Base-by-base conservation (phyloP, 2,329 filamentous ascomycete genomes). In the Calonectria honghensis region DNA sequence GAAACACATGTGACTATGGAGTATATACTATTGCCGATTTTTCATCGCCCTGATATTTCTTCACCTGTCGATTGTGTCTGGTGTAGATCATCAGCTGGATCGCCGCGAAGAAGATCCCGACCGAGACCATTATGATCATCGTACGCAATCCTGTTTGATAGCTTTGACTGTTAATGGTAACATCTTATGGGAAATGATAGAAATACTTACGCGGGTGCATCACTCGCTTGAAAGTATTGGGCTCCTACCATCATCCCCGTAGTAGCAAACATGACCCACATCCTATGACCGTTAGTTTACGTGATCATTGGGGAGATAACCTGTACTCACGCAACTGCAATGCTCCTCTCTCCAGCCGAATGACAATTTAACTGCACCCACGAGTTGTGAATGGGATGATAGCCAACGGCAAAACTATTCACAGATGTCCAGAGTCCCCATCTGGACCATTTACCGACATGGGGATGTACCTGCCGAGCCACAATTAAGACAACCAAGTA, bases 361-460 rank as follows among this genome's bases (percentile, higher is more conserved):
- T 81, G 82, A 76, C 89, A 90, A 75, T 90, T 91, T 9, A 90
- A 81, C 77, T 90, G 88, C 24, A 89, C 82, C 89, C 88, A 90
- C 0, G 87, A 85, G 79, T 90, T 90, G 70, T 90, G 88, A 0
- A 89, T 84, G 0, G 89, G 89, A 79, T 90, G 89, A 75, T 90
- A 90, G 0, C 89, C 87, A 11, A 90, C 89, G 0, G 89, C 88
- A 48, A 90, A 86, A 2, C 82, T 82, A 78, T 90, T 90, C 4
- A 90, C 84, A 0, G 84, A 83, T 4, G 89, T 90, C 89, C 89
- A 90, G 7, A 91, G 80, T 0, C 85, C 88, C 83, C 87, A 89
- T 14, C 85, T 85, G 10, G 84, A 85, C 89, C 89, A 90, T 74
- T 84, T 86, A 0, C 86, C 85, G 10, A 48, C 35, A 61, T 85